phyloP scores from a whole-genome alignment of 2,329 filamentous ascomycete genomes.

The Xylaria sp. region DNA sequence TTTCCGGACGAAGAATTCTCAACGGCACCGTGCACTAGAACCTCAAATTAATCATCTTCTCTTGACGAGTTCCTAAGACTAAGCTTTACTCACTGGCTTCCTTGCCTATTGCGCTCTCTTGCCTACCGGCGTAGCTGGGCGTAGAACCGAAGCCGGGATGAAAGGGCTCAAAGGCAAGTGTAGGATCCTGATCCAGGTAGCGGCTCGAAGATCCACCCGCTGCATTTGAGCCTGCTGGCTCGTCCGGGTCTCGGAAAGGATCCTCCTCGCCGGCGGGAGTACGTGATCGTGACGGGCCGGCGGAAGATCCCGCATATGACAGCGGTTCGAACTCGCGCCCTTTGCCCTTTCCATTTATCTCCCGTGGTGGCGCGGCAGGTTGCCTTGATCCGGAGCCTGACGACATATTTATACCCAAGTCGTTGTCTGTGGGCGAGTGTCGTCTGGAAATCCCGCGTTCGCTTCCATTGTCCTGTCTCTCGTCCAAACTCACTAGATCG shows the following conservation, averaged over 20 bases:
- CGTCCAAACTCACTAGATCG: conserved; percentile 42
- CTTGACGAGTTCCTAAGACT: too few species aligned
- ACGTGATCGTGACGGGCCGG: conserved; percentile 47
- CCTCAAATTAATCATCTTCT: conserved; percentile 9
- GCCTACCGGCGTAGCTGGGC: conserved; percentile 51
- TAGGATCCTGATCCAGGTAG: conserved; percentile 42
- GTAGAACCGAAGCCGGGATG: conserved; percentile 50
- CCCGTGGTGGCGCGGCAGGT: conserved; percentile 44
- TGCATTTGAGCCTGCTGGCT: conserved; percentile 37
- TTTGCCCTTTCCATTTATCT: conserved; percentile 43
- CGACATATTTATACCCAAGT: conserved; percentile 31
- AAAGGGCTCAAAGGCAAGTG: conserved; percentile 49
- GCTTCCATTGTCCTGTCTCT: conserved; percentile 25
- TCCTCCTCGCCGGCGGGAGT: conserved; percentile 47
- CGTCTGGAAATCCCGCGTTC: conserved; percentile 21
- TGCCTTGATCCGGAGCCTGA: conserved; percentile 40
- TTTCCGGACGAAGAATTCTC: conserved; percentile 26
- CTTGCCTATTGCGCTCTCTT: conserved; percentile 55
- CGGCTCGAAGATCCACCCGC: conserved; percentile 37
- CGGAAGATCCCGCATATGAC: conserved; percentile 38
- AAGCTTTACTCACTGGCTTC: conserved; percentile 46
- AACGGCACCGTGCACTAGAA: conserved; percentile 53
- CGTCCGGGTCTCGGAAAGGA: conserved; percentile 51
- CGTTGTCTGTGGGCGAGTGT: conserved; percentile 27
- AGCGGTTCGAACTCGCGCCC: conserved; percentile 48